These are phyloP conservation scores for Taphrina flavorubra DNA, from an alignment of 1,139 yeast species.

Conservation along the genomic window DNA sequence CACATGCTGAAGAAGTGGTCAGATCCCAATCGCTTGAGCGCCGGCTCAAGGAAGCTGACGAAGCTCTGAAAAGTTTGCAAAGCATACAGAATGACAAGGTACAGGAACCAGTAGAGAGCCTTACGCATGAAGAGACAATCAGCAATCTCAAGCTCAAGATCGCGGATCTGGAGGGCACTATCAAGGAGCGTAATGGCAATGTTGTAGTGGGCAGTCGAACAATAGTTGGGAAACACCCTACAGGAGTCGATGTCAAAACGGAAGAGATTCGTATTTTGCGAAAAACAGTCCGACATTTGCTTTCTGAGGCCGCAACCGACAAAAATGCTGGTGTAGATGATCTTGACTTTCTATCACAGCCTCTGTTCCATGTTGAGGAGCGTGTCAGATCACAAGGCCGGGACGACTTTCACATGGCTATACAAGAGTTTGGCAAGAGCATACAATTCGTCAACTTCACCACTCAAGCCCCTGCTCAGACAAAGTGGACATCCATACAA, in stretches of 20 bases:
- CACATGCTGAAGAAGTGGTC: slow-evolving; percentile 44
- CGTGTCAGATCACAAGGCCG: background rate
- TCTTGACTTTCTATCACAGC: background rate
- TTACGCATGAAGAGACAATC: background rate
- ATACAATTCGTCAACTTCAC: background rate
- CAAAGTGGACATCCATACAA: background rate
- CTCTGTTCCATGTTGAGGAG: background rate
- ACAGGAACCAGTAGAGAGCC: background rate
- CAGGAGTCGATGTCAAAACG: background rate
- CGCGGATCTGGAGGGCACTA: background rate
- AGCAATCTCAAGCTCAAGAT: background rate
- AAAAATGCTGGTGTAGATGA: background rate
- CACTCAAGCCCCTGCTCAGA: background rate
- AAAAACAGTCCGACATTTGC: background rate
- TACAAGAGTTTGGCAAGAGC: slow-evolving; percentile 1
- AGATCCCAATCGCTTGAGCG: slow-evolving; percentile 41
- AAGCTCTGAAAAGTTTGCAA: background rate
- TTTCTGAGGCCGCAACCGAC: background rate
- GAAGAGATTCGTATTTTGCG: slow-evolving; percentile 13
- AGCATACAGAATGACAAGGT: background rate
- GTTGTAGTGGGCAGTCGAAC: background rate
- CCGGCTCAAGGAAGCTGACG: slow-evolving; percentile 19
- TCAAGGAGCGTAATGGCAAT: background rate
- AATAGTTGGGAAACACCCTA: background rate
- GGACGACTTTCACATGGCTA: background rate